These are phyloP conservation scores for Trichosanthes truncata DNA, from an alignment of 306 rosid genomes.

Conservation along the genomic window DNA sequence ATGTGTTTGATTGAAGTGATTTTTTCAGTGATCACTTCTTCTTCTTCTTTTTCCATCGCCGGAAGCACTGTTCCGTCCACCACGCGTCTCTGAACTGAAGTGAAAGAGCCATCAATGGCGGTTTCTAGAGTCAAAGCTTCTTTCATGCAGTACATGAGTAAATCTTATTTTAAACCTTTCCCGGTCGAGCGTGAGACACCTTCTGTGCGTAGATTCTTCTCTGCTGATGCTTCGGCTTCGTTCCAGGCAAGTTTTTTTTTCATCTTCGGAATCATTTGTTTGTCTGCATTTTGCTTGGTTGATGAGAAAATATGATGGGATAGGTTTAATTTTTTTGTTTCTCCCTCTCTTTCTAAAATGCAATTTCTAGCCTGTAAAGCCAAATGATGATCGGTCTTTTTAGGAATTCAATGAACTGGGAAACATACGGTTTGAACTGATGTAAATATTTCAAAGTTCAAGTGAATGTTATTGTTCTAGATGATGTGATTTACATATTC, in stretches of 20 bases:
- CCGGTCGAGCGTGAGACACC: conserved; percentile 14
- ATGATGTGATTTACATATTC: neutral
- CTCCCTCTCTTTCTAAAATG: neutral
- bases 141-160: conserved; percentile 26
- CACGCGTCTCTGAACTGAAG: neutral
- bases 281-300: neutral
- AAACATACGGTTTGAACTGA: neutral
- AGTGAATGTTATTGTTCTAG: neutral
- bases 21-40: neutral
- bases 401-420: neutral
- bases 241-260: conserved; percentile 27
- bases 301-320: neutral
- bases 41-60: neutral
- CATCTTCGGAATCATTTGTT: neutral
- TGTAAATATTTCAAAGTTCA: neutral
- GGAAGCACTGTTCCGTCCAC: neutral
- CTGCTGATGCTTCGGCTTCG: conserved; percentile 25
- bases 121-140: conserved; percentile 35
- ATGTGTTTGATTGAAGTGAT: neutral
- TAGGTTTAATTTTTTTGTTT: neutral
- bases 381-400: neutral
- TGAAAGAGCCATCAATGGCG: conserved; percentile 28
- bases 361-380: neutral
- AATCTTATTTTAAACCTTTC: conserved; percentile 2
- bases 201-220: conserved; percentile 30